Base-by-base conservation (phyloP, 139 green algal genomes). In the Chlorella sp. region DNA sequence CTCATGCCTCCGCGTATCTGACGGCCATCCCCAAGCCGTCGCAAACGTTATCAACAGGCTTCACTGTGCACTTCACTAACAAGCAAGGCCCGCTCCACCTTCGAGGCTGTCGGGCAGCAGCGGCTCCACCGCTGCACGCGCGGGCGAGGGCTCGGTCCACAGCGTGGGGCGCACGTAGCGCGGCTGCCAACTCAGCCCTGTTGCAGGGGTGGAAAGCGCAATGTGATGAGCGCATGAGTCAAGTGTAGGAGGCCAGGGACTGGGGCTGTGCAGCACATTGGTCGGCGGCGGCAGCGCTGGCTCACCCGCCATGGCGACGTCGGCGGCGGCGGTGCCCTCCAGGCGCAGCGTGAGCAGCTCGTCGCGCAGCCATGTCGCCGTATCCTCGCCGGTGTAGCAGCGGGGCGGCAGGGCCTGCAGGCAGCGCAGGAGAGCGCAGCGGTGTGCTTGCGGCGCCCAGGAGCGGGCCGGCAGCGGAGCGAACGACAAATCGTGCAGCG, bases 91-190 rank as follows among this genome's bases (percentile, higher is more conserved):
- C 13, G 4, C 16, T 16, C 51, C 14, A 60, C 51, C 51, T 60
- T 60, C 77, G 16, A 83, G 40, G 60, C 77, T 62, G 26, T 83
- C 58, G 4, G 89, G 86, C 70, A 93, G 84, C 44, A 88, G 30
- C 36, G 88, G 84, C 70, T 93, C 85, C 43, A 92, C 58, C 1
- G 76, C 84, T 13, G 86, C 58, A 3, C n/a, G 36, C 1, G 90
- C 83, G 3, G 36, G 36, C 28, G 84, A 90, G 44, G 86, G 80
- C 48, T 86, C 76, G 7, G 60, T 69, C 89, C 89, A 91, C 19
- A 87, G 69, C 28, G 51, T 87, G 24, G 87, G 84, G 38, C 44
- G 44, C 13, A 84, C n/a, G 32, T 83, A 86, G 44, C 69, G 73
- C 2, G 76, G 81, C 56, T 85, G 56, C 73, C 84, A 86, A n/a